Evolutionary conservation across 805 yeast genomes (phyloP).

Genomic region (Saccharomycopsis olivae): DNA sequence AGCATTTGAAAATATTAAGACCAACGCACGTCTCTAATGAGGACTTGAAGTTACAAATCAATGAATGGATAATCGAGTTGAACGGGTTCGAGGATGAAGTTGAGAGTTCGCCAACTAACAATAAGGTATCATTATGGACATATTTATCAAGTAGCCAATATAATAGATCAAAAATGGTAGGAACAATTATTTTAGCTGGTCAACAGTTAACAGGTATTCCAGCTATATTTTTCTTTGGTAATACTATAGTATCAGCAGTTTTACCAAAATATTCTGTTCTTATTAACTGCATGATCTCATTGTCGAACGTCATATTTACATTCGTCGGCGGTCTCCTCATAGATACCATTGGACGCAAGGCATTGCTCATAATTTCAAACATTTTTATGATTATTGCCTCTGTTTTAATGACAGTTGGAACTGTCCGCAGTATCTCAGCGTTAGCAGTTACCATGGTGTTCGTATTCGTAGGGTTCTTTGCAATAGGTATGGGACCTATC

Average conservation of each 20-base stretch:
- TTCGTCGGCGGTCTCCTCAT: slow-evolving; percentile 62
- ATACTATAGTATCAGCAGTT: slow-evolving; percentile 59
- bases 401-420: slow-evolving; percentile 55
- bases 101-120: neutral
- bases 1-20: slow-evolving; percentile 28
- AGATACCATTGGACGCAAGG: slow-evolving; percentile 69
- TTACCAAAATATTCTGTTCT: slow-evolving; percentile 62
- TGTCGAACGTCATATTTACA: slow-evolving; percentile 67
- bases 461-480: slow-evolving; percentile 73
- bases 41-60: slow-evolving; percentile 6
- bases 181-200: slow-evolving; percentile 63
- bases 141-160: slow-evolving; percentile 9
- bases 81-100: neutral
- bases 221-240: slow-evolving; percentile 89
- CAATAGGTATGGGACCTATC: slow-evolving; percentile 90
- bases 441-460: slow-evolving; percentile 57
- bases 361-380: slow-evolving; percentile 57
- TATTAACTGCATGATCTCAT: slow-evolving; percentile 68
- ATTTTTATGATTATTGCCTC: slow-evolving; percentile 58
- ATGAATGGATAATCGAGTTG: slow-evolving; percentile 7
- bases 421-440: slow-evolving; percentile 36
- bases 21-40: neutral
- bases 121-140: slow-evolving; percentile 2
- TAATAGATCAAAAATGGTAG: slow-evolving; percentile 33
- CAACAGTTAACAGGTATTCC: slow-evolving; percentile 94